Conservation (phyloP, 1,284 basidiomycete species). For the Termitomyces sp. region DNA sequence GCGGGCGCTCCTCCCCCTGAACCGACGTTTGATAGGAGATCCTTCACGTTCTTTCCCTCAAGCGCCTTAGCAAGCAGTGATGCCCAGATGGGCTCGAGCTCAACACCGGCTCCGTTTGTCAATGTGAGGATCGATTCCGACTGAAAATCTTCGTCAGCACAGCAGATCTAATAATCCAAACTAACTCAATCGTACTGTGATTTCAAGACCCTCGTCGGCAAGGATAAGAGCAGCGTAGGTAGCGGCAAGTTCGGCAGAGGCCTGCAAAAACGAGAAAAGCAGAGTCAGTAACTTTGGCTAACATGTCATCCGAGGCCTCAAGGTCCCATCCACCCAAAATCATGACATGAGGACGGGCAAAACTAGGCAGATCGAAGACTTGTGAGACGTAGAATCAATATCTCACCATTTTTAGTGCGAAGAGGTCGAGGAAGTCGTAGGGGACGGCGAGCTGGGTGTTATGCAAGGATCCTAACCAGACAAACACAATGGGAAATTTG, state of each 20-base stretch:
- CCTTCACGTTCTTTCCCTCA: conserved; percentile 97
- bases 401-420: conserved; percentile 20
- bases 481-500: conserved; percentile 6
- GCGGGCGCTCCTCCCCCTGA: conserved; percentile 78
- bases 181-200: conserved; percentile 71
- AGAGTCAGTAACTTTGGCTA: conserved; percentile 9
- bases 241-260: conserved; percentile 72
- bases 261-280: conserved; percentile 26
- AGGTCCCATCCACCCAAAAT: conserved; percentile 21
- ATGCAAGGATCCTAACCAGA: conserved; percentile 6
- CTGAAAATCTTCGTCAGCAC: conserved; percentile 33
- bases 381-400: background rate
- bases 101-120: conserved; percentile 78
- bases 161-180: background rate
- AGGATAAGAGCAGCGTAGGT: conserved; percentile 79
- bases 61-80: conserved; percentile 92
- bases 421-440: conserved; percentile 11
- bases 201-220: conserved; percentile 90
- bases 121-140: conserved; percentile 88
- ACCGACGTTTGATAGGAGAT: conserved; percentile 89
- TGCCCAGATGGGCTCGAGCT: conserved; percentile 98
- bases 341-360: background rate
- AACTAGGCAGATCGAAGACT: conserved; percentile 4
- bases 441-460: conserved; percentile 13
- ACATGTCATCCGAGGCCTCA: conserved; percentile 18